Conservation (phyloP, 257 asterid genomes). For the Striga asiatica region DNA sequence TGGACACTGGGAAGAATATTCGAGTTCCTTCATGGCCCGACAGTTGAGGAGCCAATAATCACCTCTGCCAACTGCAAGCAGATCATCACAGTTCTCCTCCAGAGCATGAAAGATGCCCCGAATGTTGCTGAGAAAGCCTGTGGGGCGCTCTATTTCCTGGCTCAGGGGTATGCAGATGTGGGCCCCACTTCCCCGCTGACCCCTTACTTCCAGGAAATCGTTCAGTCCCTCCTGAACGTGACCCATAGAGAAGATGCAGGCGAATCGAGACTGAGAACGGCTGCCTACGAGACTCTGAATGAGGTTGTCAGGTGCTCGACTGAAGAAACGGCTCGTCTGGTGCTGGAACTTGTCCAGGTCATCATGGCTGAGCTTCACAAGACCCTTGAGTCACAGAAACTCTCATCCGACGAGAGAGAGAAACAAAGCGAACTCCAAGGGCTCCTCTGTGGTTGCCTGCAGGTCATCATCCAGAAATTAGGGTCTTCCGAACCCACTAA, state of each 20-base stretch:
- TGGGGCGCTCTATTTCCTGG: not conserved
- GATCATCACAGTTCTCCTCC: not conserved
- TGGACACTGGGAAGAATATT: not conserved
- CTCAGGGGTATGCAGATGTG: not conserved
- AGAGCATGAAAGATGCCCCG: not conserved
- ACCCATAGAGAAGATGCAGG: not conserved
- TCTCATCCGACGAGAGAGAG: not conserved
- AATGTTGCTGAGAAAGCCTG: not conserved
- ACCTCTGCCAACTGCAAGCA: not conserved
- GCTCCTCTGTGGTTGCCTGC: not conserved
- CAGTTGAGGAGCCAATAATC: not conserved
- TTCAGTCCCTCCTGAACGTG: not conserved
- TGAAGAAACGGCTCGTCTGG: not conserved
- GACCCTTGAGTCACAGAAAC: not conserved
- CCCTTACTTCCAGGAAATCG: not conserved
- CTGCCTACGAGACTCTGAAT: not conserved
- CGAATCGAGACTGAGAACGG: not conserved
- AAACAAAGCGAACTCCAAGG: not conserved
- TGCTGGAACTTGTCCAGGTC: not conserved
- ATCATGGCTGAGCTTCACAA: not conserved
- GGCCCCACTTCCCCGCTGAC: not conserved
- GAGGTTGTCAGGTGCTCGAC: not conserved
- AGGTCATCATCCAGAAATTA: not conserved
- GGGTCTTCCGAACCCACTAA: not conserved
- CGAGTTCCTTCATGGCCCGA: not conserved